Percentiles rank a stretch among this genome's conserved stretches.
Evolutionary conservation across 192 early-diverging fungal species (phyloP).

Genomic region (Haplosporangium gracile): DNA sequence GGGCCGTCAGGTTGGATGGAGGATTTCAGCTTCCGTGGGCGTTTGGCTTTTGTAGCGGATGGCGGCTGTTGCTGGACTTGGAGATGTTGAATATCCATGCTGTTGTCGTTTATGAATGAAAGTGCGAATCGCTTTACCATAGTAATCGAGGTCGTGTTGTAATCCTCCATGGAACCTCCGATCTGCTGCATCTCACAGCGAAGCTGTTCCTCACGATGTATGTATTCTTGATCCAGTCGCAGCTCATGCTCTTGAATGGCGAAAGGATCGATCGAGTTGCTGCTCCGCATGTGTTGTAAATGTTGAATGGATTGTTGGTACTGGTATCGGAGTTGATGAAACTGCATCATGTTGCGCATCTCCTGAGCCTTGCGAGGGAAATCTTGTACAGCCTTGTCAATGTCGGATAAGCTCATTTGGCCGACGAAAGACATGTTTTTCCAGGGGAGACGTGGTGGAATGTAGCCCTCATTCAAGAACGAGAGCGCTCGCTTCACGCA

Average conservation of each 20-base stretch:
- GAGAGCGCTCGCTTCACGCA: slow-evolving; percentile 22
- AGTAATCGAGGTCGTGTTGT: background rate
- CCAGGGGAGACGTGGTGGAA: slow-evolving; percentile 14
- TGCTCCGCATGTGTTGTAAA: background rate
- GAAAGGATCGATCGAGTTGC: background rate
- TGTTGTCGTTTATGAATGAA: background rate
- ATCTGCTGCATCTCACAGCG: background rate
- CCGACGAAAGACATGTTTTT: slow-evolving; percentile 9
- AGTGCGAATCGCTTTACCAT: background rate
- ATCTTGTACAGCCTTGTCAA: background rate
- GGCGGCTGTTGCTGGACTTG: background rate
- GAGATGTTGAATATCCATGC: background rate
- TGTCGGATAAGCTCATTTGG: slow-evolving; percentile 13
- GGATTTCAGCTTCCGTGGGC: background rate
- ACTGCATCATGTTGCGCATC: background rate
- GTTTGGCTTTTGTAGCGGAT: background rate
- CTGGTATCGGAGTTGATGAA: background rate
- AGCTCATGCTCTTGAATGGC: background rate
- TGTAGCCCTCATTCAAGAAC: background rate
- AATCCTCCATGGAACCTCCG: background rate
- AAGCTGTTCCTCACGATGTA: background rate
- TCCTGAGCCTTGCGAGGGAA: background rate
- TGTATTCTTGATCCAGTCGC: background rate
- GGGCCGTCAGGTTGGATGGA: background rate
- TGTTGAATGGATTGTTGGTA: background rate